Conservation (phyloP, 2,329 filamentous ascomycete species). For the Fusarium bulbicola region DNA sequence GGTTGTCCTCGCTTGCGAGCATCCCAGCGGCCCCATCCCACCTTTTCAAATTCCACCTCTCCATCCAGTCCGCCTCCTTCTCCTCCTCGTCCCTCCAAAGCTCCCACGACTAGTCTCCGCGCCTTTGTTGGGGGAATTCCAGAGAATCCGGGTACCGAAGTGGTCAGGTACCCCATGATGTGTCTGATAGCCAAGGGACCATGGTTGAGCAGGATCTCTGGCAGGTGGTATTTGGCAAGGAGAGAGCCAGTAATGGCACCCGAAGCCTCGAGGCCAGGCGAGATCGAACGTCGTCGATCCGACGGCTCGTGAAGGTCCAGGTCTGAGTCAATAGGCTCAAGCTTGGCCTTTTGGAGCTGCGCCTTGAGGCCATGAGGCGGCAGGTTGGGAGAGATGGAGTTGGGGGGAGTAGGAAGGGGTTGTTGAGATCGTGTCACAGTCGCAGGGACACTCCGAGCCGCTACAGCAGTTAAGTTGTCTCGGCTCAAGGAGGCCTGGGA, state of each 20-base stretch:
- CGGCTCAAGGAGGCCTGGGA: conserved; percentile 67
- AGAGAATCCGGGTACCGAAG: conserved; percentile 91
- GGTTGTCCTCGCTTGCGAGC: conserved; percentile 77
- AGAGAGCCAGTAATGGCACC: conserved; percentile 86
- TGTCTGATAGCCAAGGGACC: conserved; percentile 94
- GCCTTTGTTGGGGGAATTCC: conserved; percentile 90
- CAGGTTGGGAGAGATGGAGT: conserved; percentile 91
- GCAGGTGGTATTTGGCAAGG: conserved; percentile 89
- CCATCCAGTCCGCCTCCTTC: conserved; percentile 70
- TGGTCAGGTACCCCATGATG: conserved; percentile 93
- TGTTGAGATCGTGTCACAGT: conserved; percentile 67
- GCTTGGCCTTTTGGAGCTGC: conserved; percentile 67
- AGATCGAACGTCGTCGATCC: conserved; percentile 50
- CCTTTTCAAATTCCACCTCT: conserved; percentile 89
- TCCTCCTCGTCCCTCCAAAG: conserved; percentile 80
- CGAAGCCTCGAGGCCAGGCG: conserved; percentile 71
- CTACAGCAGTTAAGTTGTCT: conserved; percentile 80
- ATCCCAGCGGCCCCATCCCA: conserved; percentile 97
- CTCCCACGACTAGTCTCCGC: conserved; percentile 88
- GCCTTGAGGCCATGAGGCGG: conserved; percentile 82
- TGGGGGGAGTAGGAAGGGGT: conserved; percentile 87
- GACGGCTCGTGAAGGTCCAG: conserved; percentile 79
- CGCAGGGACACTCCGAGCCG: conserved; percentile 69
- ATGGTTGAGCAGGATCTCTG: conserved; percentile 87
- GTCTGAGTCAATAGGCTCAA: conserved; percentile 82